phyloP scores from a whole-genome alignment of 257 asterid species.

The Solanum pinnatisectum region DNA sequence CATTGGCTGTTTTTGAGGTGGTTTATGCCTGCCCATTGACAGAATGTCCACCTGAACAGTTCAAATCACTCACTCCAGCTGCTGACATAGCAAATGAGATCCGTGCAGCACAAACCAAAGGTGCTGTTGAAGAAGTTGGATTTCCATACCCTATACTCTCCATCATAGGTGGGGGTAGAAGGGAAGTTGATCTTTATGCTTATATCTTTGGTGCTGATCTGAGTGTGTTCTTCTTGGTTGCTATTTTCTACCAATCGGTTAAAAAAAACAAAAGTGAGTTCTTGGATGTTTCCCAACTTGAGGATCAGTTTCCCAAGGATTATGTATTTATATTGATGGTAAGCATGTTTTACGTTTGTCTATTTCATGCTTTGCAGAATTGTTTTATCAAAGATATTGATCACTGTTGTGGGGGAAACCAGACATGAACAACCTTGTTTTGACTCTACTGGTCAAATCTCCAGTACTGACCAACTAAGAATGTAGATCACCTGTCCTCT shows the following conservation, averaged over 20 bases:
- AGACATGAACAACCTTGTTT: not conserved
- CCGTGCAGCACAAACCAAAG: slow-evolving; percentile 42
- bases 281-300: slow-evolving; percentile 96
- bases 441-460: not conserved
- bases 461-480: not conserved
- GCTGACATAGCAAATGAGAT: slow-evolving; percentile 90
- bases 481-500: not conserved
- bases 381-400: not conserved
- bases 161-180: slow-evolving; percentile 88
- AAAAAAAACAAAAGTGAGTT: slow-evolving; percentile 79
- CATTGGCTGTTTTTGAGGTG: slow-evolving; percentile 93
- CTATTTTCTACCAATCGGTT: slow-evolving; percentile 83
- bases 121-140: slow-evolving; percentile 52
- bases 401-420: not conserved
- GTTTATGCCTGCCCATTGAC: slow-evolving; percentile 60
- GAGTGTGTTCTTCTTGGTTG: slow-evolving; percentile 88
- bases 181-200: slow-evolving; percentile 96
- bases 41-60: slow-evolving; percentile 51
- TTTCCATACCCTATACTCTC: slow-evolving; percentile 76
- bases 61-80: slow-evolving; percentile 92
- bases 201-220: slow-evolving; percentile 93
- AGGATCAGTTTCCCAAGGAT: slow-evolving; percentile 97
- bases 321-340: slow-evolving; percentile 87
- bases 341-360: slow-evolving; percentile 18
- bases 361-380: not conserved